These are phyloP conservation scores for Porphyra umbilicalis DNA, from an alignment of 31 red algal genomes.

Conservation along the genomic window DNA sequence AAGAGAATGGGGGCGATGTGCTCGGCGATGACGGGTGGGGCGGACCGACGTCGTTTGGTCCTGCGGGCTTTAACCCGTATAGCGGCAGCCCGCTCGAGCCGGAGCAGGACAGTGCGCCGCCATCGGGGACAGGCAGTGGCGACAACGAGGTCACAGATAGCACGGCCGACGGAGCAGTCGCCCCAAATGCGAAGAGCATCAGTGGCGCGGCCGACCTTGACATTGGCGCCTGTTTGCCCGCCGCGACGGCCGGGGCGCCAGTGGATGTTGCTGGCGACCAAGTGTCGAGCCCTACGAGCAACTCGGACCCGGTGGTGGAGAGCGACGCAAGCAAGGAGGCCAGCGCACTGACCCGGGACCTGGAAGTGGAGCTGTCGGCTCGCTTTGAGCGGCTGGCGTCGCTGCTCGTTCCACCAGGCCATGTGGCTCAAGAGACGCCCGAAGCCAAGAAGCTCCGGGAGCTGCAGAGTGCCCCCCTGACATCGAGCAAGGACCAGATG, in stretches of 20 bases:
- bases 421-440: neutral
- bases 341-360: neutral
- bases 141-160: too few species aligned
- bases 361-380: neutral
- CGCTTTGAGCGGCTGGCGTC: neutral
- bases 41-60: neutral
- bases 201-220: neutral
- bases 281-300: neutral
- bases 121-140: too few species aligned
- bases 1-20: neutral
- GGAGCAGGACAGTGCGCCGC: neutral
- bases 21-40: neutral
- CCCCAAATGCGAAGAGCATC: too few species aligned
- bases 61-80: neutral
- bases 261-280: neutral
- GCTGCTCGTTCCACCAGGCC: neutral
- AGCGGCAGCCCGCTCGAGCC: neutral
- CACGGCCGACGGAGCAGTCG: neutral
- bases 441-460: neutral
- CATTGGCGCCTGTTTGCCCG: neutral
- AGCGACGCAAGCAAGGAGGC: neutral
- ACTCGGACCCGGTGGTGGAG: neutral
- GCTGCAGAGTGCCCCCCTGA: neutral
- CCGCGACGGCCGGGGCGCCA: neutral
- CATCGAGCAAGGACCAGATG: neutral